Evolutionary conservation across 2,329 filamentous ascomycete species (phyloP).

Genomic region (Aspergillus sp.): DNA sequence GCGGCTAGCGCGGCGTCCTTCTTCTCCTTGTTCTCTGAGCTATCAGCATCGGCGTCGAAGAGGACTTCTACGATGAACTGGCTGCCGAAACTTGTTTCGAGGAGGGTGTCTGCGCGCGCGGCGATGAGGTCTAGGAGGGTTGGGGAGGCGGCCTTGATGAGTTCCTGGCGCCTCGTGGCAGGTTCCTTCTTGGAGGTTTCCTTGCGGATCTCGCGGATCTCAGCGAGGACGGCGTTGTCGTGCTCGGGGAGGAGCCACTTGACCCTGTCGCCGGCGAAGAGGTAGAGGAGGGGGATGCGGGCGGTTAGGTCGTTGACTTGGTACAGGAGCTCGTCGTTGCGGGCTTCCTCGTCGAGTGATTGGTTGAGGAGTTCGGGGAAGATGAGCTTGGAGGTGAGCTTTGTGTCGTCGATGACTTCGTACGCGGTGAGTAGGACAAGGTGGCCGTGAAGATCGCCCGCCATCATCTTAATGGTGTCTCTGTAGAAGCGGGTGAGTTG

Average conservation of each 20-base stretch:
- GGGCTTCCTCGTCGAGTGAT: constrained; percentile 48
- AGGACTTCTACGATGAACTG: constrained; percentile 85
- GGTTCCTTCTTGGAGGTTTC: constrained; percentile 93
- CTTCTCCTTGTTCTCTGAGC: constrained; percentile 53
- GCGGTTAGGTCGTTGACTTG: constrained; percentile 53
- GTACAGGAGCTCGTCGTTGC: constrained; percentile 50
- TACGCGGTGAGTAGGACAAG: constrained; percentile 81
- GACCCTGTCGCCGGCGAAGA: constrained; percentile 67
- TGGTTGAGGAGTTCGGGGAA: constrained; percentile 84
- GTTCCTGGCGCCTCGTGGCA: constrained; percentile 72
- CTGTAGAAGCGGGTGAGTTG: constrained; percentile 86
- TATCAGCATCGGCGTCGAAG: constrained; percentile 71
- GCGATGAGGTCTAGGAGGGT: constrained; percentile 75
- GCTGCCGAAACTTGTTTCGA: constrained; percentile 78
- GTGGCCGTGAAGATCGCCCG: constrained; percentile 77
- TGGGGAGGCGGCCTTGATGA: constrained; percentile 74
- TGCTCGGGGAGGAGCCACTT: constrained; percentile 67
- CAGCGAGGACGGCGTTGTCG: constrained; percentile 72
- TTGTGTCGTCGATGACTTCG: constrained; percentile 93
- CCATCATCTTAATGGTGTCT: constrained; percentile 84
- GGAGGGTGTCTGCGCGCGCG: constrained; percentile 68
- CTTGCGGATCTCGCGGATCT: constrained; percentile 78
- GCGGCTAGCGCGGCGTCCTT: constrained; percentile 76
- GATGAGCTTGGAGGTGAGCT: constrained; percentile 81
- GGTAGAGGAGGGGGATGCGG: constrained; percentile 74